Evolutionary conservation across 805 yeast genomes (phyloP).

Genomic region (Wickerhamomyces bisporus): DNA sequence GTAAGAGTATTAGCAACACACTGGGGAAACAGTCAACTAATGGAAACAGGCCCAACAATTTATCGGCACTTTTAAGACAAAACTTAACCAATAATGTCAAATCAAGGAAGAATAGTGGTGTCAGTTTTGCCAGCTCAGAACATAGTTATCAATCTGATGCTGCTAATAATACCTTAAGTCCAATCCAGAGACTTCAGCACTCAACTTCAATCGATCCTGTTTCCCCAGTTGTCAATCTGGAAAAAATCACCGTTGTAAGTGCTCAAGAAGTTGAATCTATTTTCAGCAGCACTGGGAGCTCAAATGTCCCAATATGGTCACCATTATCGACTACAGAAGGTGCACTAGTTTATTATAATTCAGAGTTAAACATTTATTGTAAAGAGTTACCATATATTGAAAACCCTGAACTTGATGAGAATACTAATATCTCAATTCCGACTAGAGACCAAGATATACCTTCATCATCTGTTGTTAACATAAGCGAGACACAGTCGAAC

Average conservation of each 20-base stretch:
- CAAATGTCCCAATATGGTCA: slow-evolving; percentile 49
- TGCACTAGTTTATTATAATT: slow-evolving; percentile 53
- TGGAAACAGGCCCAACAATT: slow-evolving; percentile 12
- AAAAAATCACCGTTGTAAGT: slow-evolving; percentile 25
- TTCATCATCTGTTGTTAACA: slow-evolving; percentile 15
- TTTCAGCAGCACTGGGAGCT: slow-evolving; percentile 28
- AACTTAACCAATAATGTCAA: slow-evolving; percentile 22
- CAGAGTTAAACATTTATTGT: slow-evolving; percentile 55
- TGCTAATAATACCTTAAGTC: not conserved
- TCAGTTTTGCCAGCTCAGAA: slow-evolving; percentile 39
- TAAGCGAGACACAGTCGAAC: slow-evolving; percentile 17
- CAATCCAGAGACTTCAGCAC: not conserved
- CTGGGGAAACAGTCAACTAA: slow-evolving; percentile 4
- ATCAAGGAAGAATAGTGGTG: slow-evolving; percentile 43
- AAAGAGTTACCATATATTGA: slow-evolving; percentile 49
- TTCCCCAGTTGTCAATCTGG: slow-evolving; percentile 15
- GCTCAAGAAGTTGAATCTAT: slow-evolving; percentile 34
- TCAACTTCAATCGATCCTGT: slow-evolving; percentile 23
- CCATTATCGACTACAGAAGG: slow-evolving; percentile 55
- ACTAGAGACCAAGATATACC: slow-evolving; percentile 20
- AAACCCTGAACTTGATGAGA: slow-evolving; percentile 30
- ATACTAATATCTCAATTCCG: slow-evolving; percentile 25
- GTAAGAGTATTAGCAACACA: slow-evolving; percentile 27
- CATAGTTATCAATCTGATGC: slow-evolving; percentile 27
- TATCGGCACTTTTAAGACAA: slow-evolving; percentile 19